Conservation (phyloP, 768 basidiomycete genomes). For the Mrakia blollopis region DNA sequence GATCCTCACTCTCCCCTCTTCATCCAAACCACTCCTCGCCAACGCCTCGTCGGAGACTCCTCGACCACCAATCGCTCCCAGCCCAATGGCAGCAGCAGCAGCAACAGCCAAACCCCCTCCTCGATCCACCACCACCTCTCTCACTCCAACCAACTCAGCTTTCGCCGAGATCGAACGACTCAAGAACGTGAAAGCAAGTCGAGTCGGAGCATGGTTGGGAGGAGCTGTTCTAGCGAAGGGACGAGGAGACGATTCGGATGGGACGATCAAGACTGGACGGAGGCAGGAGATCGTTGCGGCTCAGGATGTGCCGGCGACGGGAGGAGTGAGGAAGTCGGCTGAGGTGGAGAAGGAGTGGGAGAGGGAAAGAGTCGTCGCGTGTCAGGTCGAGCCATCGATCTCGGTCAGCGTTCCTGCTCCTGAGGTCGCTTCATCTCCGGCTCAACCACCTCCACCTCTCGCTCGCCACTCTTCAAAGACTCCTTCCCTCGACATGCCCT, state of each 20-base stretch:
- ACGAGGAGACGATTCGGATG: constrained; percentile 2
- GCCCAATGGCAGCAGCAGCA: neutral
- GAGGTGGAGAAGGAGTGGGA: neutral
- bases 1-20: too few relatives aligned
- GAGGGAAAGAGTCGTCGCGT: neutral
- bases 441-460: neutral
- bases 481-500: neutral
- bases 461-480: neutral
- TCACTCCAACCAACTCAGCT: constrained; percentile 5
- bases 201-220: neutral
- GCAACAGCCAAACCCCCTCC: neutral
- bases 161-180: constrained; percentile 9
- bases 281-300: neutral
- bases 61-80: neutral
- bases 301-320: neutral
- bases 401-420: neutral
- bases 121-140: neutral
- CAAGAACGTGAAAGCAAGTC: neutral
- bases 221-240: neutral
- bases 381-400: too few relatives aligned
- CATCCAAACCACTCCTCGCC: neutral
- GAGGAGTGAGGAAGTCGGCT: neutral
- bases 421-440: neutral
- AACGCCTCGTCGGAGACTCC: neutral
- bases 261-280: neutral